Evolutionary conservation across 2,329 filamentous ascomycete genomes (phyloP), one percentile per base, ranked within the genome.

Genomic region (Thielaviopsis populi): DNA sequence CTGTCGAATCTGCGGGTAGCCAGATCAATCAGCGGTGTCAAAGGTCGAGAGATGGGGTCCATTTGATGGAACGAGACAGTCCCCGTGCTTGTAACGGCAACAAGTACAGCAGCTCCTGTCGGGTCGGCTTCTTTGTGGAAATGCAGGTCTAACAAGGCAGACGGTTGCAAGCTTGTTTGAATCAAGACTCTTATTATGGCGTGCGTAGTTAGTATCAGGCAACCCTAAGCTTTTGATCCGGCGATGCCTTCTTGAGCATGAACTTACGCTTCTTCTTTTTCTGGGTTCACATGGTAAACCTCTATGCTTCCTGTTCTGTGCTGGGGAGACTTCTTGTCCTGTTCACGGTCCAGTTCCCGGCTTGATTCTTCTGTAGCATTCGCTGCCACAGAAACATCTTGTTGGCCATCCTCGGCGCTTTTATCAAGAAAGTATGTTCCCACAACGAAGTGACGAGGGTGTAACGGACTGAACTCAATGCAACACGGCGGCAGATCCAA

Each of bases 131-230:
- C 70, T 1, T 81, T 83, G 66, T 86, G 83, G 72, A 96, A 97
- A 69, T 91, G 89, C 37, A 96, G 77, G 71, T 96, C 91, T 62
- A 96, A 80, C 33, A 96, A 80, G 5, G 89, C 91, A 62, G 85
- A 89, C 3, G 84, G 80, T 24, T 88, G 83, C 4, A 76, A 70
- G 3, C 85, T 67, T 0, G 80, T 85, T 70, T 89, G 82, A 3
- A 86, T 70, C 64, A 80, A 75, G 1, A 72, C 73, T 68, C 84
- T 87, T 56, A 2, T 56, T 7, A 66, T 69, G 64, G n/a, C 41
- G 46, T 40, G 41, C 22, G 6, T 8, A 7, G 46, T 63, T 22
- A 63, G 50, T 33, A 30, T 40, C 46, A 30, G 60, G 63, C 30
- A 68, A 27, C 41, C 19, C 37, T n/a, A 6, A 53, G 42, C 15